Evolutionary conservation across 192 early-diverging fungal species (phyloP), one percentile per base, ranked within the genome.

Genomic region (Podila verticillata): DNA sequence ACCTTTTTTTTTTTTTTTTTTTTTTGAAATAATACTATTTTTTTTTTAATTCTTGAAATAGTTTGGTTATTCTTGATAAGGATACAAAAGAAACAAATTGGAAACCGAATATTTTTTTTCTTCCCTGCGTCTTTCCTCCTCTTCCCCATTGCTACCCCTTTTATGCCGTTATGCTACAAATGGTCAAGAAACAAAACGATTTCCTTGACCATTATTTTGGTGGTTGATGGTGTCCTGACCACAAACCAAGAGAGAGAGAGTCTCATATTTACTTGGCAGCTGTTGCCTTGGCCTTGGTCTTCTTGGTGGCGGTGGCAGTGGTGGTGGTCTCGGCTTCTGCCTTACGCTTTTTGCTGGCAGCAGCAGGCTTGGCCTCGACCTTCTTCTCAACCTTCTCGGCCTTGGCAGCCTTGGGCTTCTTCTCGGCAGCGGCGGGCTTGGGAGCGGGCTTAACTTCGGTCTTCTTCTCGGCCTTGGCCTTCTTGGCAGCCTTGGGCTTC

Each of bases 381-480:
- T 79, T 79, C 68, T 77, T 77, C 48, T 57, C 65, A 44, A 59
- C 59, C n/a, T 57, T 51, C 28, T 48, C 74, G 20, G 74, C 24
- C 20, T 54, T 44, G 13, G 39, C 49, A 22, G 49, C 74, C 74
- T 78, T 78, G 49, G 68, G 57, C 74, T 78, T 78, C 68, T 75
- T 49, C 57, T 65, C 28, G 9, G 44, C 63, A 66, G 74, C 74
- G 47, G 44, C n/a, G 66, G 32, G 39, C 24, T 68, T 61, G 32
- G 30, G 34, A 13, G 32, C 30, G 5, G 29, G 29, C 61, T 62
- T 32, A 4, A n/a, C 59, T 15, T 79, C 64, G 15, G 66, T 47
- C 74, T 75, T 66, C 69, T 79, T 79, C 48, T 70, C 75, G 57
- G 58, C 59, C 75, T 79, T 79, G 49, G 67, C 44, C 39, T 59